A percentile compares a stretch with the other conserved stretches of the same genome.
phyloP scores from a whole-genome alignment of 805 yeast species.

The Suhomyces canberraensis region DNA sequence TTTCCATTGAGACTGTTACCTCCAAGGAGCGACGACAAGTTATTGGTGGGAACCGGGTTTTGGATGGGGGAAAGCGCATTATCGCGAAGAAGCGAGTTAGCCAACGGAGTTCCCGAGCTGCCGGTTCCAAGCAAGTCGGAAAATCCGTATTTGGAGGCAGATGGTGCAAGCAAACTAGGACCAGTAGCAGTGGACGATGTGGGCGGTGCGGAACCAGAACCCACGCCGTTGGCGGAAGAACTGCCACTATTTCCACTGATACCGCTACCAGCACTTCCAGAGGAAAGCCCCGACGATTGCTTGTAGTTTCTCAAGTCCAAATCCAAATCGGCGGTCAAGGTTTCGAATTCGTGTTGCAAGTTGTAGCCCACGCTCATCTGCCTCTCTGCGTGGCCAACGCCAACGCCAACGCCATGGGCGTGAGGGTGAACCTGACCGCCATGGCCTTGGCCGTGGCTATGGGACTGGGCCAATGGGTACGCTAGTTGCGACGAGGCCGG shows the following conservation, averaged over 20 bases:
- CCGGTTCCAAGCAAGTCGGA: constrained; percentile 6
- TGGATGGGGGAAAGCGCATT: constrained; percentile 19
- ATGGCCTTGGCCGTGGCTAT: background rate
- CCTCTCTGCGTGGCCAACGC: constrained; percentile 16
- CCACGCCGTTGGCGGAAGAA: constrained; percentile 4
- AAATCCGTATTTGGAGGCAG: constrained; percentile 12
- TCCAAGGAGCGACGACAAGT: constrained; percentile 25
- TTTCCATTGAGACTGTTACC: constrained; percentile 13
- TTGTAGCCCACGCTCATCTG: constrained; percentile 46
- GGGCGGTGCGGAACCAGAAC: constrained; percentile 3
- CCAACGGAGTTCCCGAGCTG: constrained; percentile 5
- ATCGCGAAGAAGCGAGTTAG: constrained; percentile 17
- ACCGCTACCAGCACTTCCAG: constrained; percentile 1
- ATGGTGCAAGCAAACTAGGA: constrained; percentile 14
- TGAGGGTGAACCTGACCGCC: background rate
- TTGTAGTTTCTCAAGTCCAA: constrained; percentile 34
- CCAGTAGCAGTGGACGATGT: background rate
- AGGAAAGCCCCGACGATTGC: no score
- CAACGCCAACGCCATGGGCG: background rate
- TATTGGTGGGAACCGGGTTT: constrained; percentile 12
- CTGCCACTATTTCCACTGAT: background rate
- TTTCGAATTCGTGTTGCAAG: constrained; percentile 46
- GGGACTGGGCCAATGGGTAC: no score
- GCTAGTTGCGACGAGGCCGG: no score
- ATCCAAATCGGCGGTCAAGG: constrained; percentile 45